These are phyloP conservation scores for Boletus subcaerulescens DNA, from an alignment of 768 basidiomycete genomes.

Conservation along the genomic window DNA sequence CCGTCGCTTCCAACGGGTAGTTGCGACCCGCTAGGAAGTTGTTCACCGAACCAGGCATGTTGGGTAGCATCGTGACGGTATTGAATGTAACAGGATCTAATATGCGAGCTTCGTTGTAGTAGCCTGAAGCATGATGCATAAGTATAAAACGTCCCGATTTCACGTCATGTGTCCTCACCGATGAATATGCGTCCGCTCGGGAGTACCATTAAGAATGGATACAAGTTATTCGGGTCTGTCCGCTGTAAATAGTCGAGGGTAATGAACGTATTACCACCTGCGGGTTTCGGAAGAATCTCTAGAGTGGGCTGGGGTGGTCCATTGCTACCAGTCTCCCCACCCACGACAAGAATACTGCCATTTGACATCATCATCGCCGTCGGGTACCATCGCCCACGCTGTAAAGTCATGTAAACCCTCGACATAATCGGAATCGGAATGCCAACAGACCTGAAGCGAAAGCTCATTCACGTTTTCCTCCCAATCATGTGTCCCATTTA, in stretches of 20 bases:
- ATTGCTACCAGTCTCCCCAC: slow-evolving; percentile 73
- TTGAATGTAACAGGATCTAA: slow-evolving; percentile 63
- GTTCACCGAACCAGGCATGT: slow-evolving; percentile 72
- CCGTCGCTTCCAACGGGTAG: slow-evolving; percentile 74
- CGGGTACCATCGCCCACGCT: slow-evolving; percentile 74
- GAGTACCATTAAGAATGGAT: slow-evolving; percentile 72
- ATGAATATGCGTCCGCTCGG: slow-evolving; percentile 70
- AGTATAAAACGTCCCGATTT: not conserved
- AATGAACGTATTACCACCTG: slow-evolving; percentile 58
- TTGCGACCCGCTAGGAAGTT: slow-evolving; percentile 71
- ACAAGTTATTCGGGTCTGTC: slow-evolving; percentile 79
- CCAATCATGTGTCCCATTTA: slow-evolving; percentile 78
- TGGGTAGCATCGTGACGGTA: slow-evolving; percentile 59
- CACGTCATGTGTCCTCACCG: slow-evolving; percentile 41
- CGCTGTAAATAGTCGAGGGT: slow-evolving; percentile 64
- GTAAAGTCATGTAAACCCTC: not conserved
- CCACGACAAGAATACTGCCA: slow-evolving; percentile 69
- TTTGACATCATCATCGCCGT: slow-evolving; percentile 67
- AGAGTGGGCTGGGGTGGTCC: slow-evolving; percentile 62
- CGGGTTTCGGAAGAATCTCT: slow-evolving; percentile 67
- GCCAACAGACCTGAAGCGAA: slow-evolving; percentile 50
- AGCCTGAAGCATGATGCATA: slow-evolving; percentile 40
- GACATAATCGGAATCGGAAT: not conserved
- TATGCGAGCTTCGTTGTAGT: slow-evolving; percentile 80
- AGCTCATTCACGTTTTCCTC: slow-evolving; percentile 63